Percentiles rank a stretch among this genome's conserved stretches.
Evolutionary conservation across 2,329 filamentous ascomycete species (phyloP).

Genomic region (Aureobasidium sp.): DNA sequence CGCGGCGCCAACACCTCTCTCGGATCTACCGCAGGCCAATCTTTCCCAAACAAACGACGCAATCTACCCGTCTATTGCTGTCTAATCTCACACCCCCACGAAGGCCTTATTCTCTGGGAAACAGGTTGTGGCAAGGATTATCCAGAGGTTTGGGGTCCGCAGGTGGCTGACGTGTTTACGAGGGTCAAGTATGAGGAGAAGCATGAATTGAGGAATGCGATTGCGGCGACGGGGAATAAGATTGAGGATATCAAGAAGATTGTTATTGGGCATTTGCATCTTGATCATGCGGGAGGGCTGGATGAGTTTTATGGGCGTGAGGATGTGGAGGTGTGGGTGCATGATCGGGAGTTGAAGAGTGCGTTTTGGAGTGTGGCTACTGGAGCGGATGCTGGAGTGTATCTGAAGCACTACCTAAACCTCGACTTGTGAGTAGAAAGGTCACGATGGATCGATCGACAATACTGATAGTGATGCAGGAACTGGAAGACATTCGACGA

Average conservation of each 20-base stretch:
- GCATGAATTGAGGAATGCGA: slow-evolving; percentile 26
- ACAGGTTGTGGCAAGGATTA: slow-evolving; percentile 38
- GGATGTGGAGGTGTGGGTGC: slow-evolving; percentile 29
- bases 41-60: slow-evolving; percentile 34
- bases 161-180: slow-evolving; percentile 24
- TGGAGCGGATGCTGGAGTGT: slow-evolving; percentile 26
- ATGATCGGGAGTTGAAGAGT: slow-evolving; percentile 24
- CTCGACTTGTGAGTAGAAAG: slow-evolving; percentile 21
- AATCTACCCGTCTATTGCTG: slow-evolving; percentile 34
- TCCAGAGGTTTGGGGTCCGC: slow-evolving; percentile 26
- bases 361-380: slow-evolving; percentile 29
- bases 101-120: slow-evolving; percentile 38
- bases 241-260: slow-evolving; percentile 29
- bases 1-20: slow-evolving; percentile 33
- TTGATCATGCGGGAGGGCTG: slow-evolving; percentile 27
- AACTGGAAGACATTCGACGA: slow-evolving; percentile 31
- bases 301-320: slow-evolving; percentile 26
- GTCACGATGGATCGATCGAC: no score
- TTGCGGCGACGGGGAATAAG: slow-evolving; percentile 26
- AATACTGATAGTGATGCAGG: slow-evolving; percentile 12
- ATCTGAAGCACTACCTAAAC: slow-evolving; percentile 27
- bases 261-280: slow-evolving; percentile 28
- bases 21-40: slow-evolving; percentile 23
- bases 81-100: slow-evolving; percentile 36
- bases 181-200: slow-evolving; percentile 25